Percentiles rank a stretch among this genome's conserved stretches.
These are phyloP conservation scores for Physocladia obscura DNA, from an alignment of 192 early-diverging fungal genomes.

Conservation along the genomic window DNA sequence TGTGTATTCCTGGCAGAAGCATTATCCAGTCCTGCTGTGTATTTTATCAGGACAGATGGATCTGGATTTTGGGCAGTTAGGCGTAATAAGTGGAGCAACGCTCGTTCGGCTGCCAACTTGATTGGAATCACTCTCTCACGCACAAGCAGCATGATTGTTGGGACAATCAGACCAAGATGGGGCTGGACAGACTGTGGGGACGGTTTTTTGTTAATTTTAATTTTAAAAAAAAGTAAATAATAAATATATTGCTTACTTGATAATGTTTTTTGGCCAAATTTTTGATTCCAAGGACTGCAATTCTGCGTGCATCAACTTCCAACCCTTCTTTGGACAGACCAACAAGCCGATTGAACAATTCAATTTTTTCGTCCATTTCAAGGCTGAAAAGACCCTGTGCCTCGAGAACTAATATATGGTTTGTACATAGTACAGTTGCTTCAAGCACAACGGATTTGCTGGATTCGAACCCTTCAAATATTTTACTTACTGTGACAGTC, in stretches of 20 bases:
- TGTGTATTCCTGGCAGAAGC: slow-evolving; percentile 43
- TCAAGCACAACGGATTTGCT: slow-evolving; percentile 13
- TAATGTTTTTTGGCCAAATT: slow-evolving; percentile 43
- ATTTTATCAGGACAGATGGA: slow-evolving; percentile 34
- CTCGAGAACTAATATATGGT: background rate
- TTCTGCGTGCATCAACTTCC: slow-evolving; percentile 39
- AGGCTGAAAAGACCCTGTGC: background rate
- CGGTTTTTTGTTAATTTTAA: too few relatives aligned
- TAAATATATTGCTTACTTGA: slow-evolving; percentile 27
- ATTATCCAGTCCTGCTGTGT: slow-evolving; percentile 40
- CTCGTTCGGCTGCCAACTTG: slow-evolving; percentile 82
- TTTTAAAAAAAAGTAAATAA: slow-evolving; percentile 18
- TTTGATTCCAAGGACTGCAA: slow-evolving; percentile 47
- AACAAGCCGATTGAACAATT: background rate
- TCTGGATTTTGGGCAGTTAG: slow-evolving; percentile 51
- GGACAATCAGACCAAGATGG: slow-evolving; percentile 55
- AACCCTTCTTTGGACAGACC: slow-evolving; percentile 15
- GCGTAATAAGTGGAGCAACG: slow-evolving; percentile 67
- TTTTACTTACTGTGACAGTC: background rate
- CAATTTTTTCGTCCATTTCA: background rate
- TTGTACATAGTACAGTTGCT: slow-evolving; percentile 3
- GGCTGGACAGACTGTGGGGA: slow-evolving; percentile 49
- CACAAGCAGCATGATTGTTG: slow-evolving; percentile 68
- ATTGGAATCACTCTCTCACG: slow-evolving; percentile 79
- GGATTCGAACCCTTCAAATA: slow-evolving; percentile 10